Evolutionary conservation across 805 yeast genomes (phyloP).

Genomic region (Teunomyces kruisii): DNA sequence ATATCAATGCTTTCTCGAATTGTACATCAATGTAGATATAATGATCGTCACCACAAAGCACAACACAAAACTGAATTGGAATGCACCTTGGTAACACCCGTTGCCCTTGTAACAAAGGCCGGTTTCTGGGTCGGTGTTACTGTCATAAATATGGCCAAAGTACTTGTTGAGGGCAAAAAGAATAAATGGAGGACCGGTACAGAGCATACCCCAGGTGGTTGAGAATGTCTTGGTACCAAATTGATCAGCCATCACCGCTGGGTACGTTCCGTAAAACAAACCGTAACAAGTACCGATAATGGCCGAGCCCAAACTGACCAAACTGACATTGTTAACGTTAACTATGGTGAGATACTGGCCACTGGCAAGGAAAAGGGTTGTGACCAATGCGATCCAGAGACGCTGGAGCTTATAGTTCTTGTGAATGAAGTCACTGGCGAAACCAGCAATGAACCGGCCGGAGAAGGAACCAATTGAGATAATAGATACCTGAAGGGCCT

Average conservation of each 20-base stretch:
- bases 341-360: constrained; percentile 38
- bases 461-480: constrained; percentile 63
- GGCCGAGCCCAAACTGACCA: constrained; percentile 50
- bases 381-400: constrained; percentile 61
- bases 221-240: constrained; percentile 70
- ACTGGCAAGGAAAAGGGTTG: constrained; percentile 29
- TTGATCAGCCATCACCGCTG: constrained; percentile 70
- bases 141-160: constrained; percentile 57
- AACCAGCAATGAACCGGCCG: constrained; percentile 67
- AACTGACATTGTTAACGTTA: constrained; percentile 25
- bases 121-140: constrained; percentile 37
- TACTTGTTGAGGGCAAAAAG: constrained; percentile 54
- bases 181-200: constrained; percentile 65
- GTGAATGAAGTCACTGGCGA: constrained; percentile 59
- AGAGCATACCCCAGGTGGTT: constrained; percentile 72
- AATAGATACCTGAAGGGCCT: constrained; percentile 70
- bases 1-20: constrained; percentile 18
- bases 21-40: constrained; percentile 24
- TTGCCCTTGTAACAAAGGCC: constrained; percentile 40
- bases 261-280: constrained; percentile 68
- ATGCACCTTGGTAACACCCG: constrained; percentile 38
- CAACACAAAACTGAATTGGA: constrained; percentile 28
- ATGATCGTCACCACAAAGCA: constrained; percentile 26
- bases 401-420: constrained; percentile 55
- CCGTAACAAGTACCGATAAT: constrained; percentile 70